These are phyloP conservation scores for Musa acuminata DNA, from an alignment of 176 grass and related monocot genomes.

Conservation along the genomic window DNA sequence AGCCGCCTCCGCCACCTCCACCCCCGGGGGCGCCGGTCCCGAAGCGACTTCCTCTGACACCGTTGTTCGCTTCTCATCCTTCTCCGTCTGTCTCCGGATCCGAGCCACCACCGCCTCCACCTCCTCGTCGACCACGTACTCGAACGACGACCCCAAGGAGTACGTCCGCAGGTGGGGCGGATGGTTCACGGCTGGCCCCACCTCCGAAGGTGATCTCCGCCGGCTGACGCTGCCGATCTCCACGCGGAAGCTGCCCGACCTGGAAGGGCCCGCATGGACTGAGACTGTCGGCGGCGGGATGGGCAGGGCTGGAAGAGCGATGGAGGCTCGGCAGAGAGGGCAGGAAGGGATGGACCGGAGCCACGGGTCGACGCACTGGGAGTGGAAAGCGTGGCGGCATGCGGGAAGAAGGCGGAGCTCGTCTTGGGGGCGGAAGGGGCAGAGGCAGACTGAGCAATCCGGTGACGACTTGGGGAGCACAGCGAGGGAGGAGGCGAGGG, in stretches of 20 bases:
- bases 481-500: constrained; percentile 67
- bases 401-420: constrained; percentile 85
- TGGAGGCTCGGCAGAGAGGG: constrained; percentile 74
- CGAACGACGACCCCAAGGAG: constrained; percentile 56
- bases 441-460: constrained; percentile 87
- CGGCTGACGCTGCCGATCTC: constrained; percentile 83
- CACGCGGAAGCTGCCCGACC: constrained; percentile 57
- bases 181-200: constrained; percentile 24
- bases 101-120: background rate
- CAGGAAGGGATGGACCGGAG: constrained; percentile 71
- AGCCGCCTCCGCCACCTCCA: too few relatives aligned
- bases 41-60: background rate
- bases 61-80: too few relatives aligned
- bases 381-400: constrained; percentile 86
- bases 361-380: constrained; percentile 81
- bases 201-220: constrained; percentile 29
- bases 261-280: constrained; percentile 21
- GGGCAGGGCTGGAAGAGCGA: constrained; percentile 51
- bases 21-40: constrained; percentile 16
- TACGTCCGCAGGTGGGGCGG: constrained; percentile 31
- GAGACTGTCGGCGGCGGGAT: constrained; percentile 18
- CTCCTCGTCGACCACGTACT: constrained; percentile 47
- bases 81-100: background rate
- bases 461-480: constrained; percentile 74
- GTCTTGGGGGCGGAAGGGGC: constrained; percentile 51